Percentiles rank a stretch among this genome's conserved stretches.
Evolutionary conservation across 2,329 filamentous ascomycete species (phyloP).

Genomic region (Hawksworthiomyces lignivorus): DNA sequence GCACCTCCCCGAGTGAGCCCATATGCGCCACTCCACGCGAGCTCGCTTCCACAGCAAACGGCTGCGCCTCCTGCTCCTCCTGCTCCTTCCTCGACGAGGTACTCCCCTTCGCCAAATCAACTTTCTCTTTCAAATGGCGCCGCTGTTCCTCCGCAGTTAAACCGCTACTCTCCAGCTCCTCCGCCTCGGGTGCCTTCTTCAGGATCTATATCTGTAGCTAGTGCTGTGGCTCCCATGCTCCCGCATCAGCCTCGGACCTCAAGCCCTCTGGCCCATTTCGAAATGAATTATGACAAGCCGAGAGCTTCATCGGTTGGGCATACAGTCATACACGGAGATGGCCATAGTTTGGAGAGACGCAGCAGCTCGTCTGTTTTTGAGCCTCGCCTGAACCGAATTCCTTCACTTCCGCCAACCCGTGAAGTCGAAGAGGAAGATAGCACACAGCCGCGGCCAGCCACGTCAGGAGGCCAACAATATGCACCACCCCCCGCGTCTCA

Average conservation of each 20-base stretch:
- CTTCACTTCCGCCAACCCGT: conserved; percentile 52
- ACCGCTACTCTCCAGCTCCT: conserved; percentile 48
- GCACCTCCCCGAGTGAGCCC: conserved; percentile 45
- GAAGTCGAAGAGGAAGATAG: conserved; percentile 55
- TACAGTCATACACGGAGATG: conserved; percentile 30
- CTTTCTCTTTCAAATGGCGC: conserved; percentile 28
- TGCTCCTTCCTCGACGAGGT: conserved; percentile 34
- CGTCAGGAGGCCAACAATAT: conserved; percentile 10
- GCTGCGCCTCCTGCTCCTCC: conserved; percentile 17
- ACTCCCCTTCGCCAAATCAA: conserved; percentile 52
- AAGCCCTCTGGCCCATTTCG: conserved; percentile 58
- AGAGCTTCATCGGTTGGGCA: conserved; percentile 17
- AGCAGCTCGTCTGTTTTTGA: conserved; percentile 47
- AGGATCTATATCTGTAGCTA: conserved; percentile 32
- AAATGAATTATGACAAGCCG: conserved; percentile 36
- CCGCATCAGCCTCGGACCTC: conserved; percentile 57
- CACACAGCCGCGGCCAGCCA: conserved; percentile 15
- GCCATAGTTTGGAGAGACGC: conserved; percentile 36
- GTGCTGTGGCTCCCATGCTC: conserved; percentile 37
- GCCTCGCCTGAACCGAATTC: conserved; percentile 43
- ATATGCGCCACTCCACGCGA: conserved; percentile 40
- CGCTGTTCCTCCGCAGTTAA: conserved; percentile 30
- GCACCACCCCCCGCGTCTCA: conserved; percentile 17
- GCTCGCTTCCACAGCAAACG: background rate
- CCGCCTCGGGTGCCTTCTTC: conserved; percentile 29